Conservation (phyloP, 2,329 filamentous ascomycete species). For the Cercospora sp. region DNA sequence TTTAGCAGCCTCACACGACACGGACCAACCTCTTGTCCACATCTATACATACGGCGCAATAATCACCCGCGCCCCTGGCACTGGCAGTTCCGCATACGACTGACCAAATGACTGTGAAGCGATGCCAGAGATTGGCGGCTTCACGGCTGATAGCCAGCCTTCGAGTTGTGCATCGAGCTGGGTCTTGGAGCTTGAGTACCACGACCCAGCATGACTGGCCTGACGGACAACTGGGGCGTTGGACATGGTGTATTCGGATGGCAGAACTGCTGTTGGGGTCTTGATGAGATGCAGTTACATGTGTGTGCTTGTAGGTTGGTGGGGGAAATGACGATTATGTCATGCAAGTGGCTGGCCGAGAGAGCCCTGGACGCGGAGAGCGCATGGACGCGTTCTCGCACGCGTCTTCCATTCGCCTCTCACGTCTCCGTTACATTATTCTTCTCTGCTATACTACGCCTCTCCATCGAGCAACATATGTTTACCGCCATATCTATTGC, state of each 20-base stretch:
- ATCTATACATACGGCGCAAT: constrained; percentile 74
- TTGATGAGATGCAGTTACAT: constrained; percentile 1
- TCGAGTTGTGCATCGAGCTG: constrained; percentile 71
- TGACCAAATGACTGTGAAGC: constrained; percentile 48
- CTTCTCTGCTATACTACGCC: neutral
- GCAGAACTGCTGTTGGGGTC: neutral
- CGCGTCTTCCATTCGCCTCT: neutral
- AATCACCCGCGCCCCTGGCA: constrained; percentile 74
- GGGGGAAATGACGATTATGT: neutral
- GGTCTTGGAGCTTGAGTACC: constrained; percentile 69
- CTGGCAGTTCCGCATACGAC: constrained; percentile 56
- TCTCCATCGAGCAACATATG: neutral
- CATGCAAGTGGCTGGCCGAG: neutral
- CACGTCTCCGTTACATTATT: neutral
- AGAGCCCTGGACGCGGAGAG: neutral
- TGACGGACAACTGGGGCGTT: constrained; percentile 46
- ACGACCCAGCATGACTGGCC: constrained; percentile 79
- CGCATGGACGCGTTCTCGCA: neutral
- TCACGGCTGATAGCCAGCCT: constrained; percentile 70
- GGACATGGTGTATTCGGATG: constrained; percentile 24
- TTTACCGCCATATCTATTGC: neutral
- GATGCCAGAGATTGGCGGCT: constrained; percentile 62
- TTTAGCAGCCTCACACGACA: constrained; percentile 35
- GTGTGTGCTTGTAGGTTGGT: neutral
- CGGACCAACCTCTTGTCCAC: constrained; percentile 10